Conservation (phyloP, 768 basidiomycete genomes). For the Fomitopsis pulvina region DNA sequence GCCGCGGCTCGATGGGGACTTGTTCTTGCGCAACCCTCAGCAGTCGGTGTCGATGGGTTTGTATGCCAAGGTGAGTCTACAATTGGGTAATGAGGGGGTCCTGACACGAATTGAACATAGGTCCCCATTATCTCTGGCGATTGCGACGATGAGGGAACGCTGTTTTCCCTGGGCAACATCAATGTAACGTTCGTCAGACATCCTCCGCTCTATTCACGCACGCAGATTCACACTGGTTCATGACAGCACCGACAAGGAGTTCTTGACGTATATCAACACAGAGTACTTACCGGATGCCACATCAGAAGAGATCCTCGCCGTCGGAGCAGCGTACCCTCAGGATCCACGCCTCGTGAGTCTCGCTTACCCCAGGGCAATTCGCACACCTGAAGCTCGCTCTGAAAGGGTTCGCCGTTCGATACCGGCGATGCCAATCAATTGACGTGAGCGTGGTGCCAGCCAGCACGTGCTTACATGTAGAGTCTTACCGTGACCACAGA, state of each 20-base stretch:
- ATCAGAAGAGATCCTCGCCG: neutral
- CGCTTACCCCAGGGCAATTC: neutral
- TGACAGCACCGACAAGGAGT: slow-evolving; percentile 1
- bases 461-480: neutral
- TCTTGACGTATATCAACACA: neutral
- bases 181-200: neutral
- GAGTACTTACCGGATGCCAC: neutral
- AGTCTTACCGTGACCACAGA: neutral
- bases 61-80: neutral
- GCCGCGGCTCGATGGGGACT: neutral
- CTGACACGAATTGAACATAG: neutral
- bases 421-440: neutral
- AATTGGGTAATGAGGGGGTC: neutral
- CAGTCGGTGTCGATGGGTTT: neutral
- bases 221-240: neutral
- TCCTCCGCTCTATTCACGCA: neutral
- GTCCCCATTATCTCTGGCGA: slow-evolving; percentile 3
- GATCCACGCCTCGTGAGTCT: neutral
- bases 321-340: neutral
- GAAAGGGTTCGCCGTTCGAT: neutral
- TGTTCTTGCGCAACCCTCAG: neutral
- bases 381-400: too few species aligned
- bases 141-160: slow-evolving; percentile 4
- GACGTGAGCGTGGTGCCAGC: neutral
- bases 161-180: neutral